phyloP scores from a whole-genome alignment of 495 filamentous ascomycete species.

The Eremomyces bilateralis region DNA sequence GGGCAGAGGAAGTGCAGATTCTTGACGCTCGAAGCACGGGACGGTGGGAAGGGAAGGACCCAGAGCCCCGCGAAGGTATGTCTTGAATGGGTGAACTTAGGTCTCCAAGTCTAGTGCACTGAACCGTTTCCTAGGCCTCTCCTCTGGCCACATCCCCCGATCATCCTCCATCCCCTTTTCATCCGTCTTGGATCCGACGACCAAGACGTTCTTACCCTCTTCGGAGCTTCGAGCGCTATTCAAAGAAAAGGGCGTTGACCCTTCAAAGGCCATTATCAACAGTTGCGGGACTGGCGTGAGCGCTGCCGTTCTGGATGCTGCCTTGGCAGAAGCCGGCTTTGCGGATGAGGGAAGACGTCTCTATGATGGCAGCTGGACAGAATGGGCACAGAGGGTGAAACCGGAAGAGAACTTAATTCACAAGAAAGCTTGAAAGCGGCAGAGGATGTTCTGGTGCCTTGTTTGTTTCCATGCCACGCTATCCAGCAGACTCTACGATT shows the following conservation, averaged over 20 bases:
- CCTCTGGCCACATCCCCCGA: conserved; percentile 79
- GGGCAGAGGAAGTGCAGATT: conserved; percentile 60
- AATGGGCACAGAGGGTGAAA: conserved; percentile 55
- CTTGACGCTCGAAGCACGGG: conserved; percentile 68
- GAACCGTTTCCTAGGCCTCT: conserved; percentile 27
- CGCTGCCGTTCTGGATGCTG: conserved; percentile 78
- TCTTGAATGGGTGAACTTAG: too few relatives aligned
- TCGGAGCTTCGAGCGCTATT: conserved; percentile 59
- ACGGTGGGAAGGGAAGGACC: conserved; percentile 61
- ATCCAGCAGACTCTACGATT: too few relatives aligned
- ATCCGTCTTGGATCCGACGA: conserved; percentile 58
- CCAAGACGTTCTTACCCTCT: conserved; percentile 54
- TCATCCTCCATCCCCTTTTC: conserved; percentile 66
- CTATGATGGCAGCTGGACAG: conserved; percentile 98
- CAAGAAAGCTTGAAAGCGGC: too few relatives aligned
- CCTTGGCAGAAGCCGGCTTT: conserved; percentile 56
- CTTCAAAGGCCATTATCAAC: conserved; percentile 64
- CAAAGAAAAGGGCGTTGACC: conserved; percentile 51
- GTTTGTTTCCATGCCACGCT: too few relatives aligned
- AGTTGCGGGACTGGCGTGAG: conserved; percentile 91
- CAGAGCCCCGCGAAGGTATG: conserved; percentile 55
- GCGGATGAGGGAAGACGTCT: conserved; percentile 40
- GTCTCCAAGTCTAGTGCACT: too few relatives aligned
- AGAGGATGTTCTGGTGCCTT: too few relatives aligned
- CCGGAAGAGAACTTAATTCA: conserved; percentile 34